Conservation (phyloP, 2,329 filamentous ascomycete genomes). For the Parasarocladium wereldwijsianum region DNA sequence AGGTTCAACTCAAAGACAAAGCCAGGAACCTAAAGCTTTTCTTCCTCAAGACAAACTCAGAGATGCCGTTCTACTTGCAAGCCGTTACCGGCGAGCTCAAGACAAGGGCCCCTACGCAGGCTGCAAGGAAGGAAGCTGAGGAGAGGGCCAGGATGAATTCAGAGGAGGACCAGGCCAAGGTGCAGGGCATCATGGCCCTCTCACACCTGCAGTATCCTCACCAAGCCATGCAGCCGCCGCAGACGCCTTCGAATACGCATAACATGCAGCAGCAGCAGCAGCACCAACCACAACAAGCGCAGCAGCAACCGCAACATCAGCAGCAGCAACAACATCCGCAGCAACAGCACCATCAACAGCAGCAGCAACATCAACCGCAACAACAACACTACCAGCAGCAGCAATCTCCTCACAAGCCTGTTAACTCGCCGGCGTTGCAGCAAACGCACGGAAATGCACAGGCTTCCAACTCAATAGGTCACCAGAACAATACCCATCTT, state of each 20-base stretch:
- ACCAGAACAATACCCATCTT: no score
- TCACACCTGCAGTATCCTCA: conserved; percentile 21
- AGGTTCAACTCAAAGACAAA: conserved; percentile 88
- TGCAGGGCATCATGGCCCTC: conserved; percentile 45
- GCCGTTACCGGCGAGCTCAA: conserved; percentile 83
- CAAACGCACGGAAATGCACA: no score
- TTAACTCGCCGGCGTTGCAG: no score
- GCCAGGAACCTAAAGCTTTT: conserved; percentile 81
- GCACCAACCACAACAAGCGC: conserved; percentile 11
- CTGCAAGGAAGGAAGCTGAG: conserved; percentile 53
- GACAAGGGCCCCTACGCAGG: conserved; percentile 63
- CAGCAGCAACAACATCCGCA: conserved; percentile 10
- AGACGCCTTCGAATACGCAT: no score
- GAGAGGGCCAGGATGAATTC: conserved; percentile 42
- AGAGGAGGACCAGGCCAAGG: conserved; percentile 44
- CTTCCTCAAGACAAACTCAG: conserved; percentile 81
- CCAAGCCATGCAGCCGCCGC: no score
- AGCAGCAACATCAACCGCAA: conserved; percentile 7
- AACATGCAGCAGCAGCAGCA: conserved; percentile 7
- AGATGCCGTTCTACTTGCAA: conserved; percentile 77
- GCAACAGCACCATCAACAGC: conserved; percentile 8
- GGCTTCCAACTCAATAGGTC: no score
- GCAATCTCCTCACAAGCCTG: conserved; percentile 6
- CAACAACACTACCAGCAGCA: conserved; percentile 6
- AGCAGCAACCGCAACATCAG: conserved; percentile 8